A percentile compares a stretch with the other conserved stretches of the same genome.
Conservation (phyloP, 2,329 filamentous ascomycete species). For the Cryoendolithus antarcticus region DNA sequence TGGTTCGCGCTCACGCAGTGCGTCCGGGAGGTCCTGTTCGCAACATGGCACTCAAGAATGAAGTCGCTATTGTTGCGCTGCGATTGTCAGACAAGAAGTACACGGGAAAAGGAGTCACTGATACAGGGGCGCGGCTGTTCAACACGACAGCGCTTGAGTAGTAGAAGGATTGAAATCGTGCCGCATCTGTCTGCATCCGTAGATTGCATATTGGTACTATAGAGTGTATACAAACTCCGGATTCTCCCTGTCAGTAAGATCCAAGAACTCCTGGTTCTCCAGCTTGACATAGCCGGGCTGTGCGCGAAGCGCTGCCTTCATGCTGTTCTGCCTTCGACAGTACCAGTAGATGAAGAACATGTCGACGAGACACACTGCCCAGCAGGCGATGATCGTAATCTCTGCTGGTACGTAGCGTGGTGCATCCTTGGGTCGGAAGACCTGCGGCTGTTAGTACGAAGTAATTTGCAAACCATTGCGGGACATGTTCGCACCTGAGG, state of each 20-base stretch:
- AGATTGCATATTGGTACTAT: no score
- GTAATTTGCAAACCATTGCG: no score
- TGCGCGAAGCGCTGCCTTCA: slow-evolving; percentile 42
- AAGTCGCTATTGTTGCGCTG: slow-evolving; percentile 38
- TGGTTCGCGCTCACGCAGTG: no score
- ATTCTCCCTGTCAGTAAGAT: slow-evolving; percentile 54
- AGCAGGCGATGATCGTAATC: slow-evolving; percentile 51
- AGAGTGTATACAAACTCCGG: slow-evolving; percentile 45
- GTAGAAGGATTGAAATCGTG: no score
- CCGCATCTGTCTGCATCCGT: no score
- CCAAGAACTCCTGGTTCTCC: slow-evolving; percentile 53
- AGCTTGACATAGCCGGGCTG: slow-evolving; percentile 46
- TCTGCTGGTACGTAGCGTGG: slow-evolving; percentile 52
- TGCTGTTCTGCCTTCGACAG: slow-evolving; percentile 46
- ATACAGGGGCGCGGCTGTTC: slow-evolving; percentile 49
- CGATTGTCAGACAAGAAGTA: slow-evolving; percentile 46
- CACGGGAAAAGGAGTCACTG: slow-evolving; percentile 38
- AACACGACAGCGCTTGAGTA: slow-evolving; percentile 41
- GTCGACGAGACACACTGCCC: slow-evolving; percentile 39
- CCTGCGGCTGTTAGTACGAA: no score
- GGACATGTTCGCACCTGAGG: no score
- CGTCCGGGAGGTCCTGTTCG: neutral
- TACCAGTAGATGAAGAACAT: slow-evolving; percentile 52
- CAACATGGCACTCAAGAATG: slow-evolving; percentile 6
- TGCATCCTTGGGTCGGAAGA: slow-evolving; percentile 43